Evolutionary conservation across 306 rosid genomes (phyloP), one percentile per base, ranked within the genome.

Genomic region (Ammopiptanthus mongolicus): DNA sequence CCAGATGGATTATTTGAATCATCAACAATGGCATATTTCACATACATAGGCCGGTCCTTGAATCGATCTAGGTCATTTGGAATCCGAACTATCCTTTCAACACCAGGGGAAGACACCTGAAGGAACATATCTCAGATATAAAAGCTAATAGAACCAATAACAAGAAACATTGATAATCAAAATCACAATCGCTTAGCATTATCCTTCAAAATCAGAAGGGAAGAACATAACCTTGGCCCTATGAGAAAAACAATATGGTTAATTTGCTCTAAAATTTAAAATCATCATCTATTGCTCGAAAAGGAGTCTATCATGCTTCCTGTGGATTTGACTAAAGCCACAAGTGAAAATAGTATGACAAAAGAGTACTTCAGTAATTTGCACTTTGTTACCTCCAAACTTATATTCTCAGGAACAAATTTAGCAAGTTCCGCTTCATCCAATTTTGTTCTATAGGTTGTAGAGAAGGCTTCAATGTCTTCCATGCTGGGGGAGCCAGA

Each of bases 31-130:
- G 36, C 76, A 75, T 91, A 91, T 80, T 85, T 88, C 82, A 94
- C 98, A 68, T 86, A 90, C 93, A 94, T 84, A 14, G 87, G 55
- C 29, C 98, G 87, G 2, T 90, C 96, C 86, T 88, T 91, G 93
- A 91, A 91, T 66, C 93, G 88, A 70, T 88, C 98, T 60, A 94
- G 85, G 25, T 91, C 98, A 12, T 78, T 73, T 11, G 98, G 97
- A 78, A 91, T 83, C 76, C 88, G 88, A 70, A 91, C 93, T 67
- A 84, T 73, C 80, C 98, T 86, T 82, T 91, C 97, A 25, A 94
- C 97, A 8, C 97, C 98, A n/a, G 98, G 98, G 53, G 98, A 91
- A 36, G 98, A 94, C 69, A 94, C 98, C 97, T 94, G 86, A 70
- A 71, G 56, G 44, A 61, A 77, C 41, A 51, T 31, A 69, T 69